Base-by-base conservation (phyloP, 495 filamentous ascomycete species). In the Penicillium soppii region DNA sequence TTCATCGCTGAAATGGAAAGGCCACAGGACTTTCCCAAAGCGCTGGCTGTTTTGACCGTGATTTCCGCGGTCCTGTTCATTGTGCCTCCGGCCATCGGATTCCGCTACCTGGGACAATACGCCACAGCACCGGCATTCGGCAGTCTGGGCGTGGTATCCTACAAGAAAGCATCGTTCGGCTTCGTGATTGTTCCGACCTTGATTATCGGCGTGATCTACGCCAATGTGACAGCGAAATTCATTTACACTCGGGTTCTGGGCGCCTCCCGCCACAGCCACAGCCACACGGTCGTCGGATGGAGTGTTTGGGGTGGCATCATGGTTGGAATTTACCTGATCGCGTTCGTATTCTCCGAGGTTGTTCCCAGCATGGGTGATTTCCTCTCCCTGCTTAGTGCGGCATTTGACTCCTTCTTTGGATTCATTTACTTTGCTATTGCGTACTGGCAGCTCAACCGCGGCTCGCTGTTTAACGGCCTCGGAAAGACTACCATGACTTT, bases 1-100 rank as follows among this genome's bases (percentile, higher is more conserved):
- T 70, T 83, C 49, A 79, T 83, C 47, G 71, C 79, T 3, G 81
- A 84, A 57, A 83, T 84, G 80, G 70, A 77, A 50, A 61, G 61
- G 19, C 81, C 81, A 1, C 72, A 80, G 37, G 76, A 83, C 47
- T 80, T 78, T 41, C 78, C 80, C 54, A 80, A 82, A 45, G 69
- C 80, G 1, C 63, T 76, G 15, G 74, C 73, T 39, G 63, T 82
- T 42, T 62, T 80, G 20, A 50, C 72, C 52, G 58, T 48, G 0
- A 74, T 82, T 52, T 79, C 79, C 5, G 71, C 69, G 25, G 70
- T 72, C 26, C 72, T 82, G 13, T 84, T 81, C 55, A 73, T 74
- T 27, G 71, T 83, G 7, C 79, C 80, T 8, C 77, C 80, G 0
- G 67, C 71, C 5, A 74, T 79, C 19, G 67, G 74, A 8, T 84